phyloP scores from a whole-genome alignment of 2,329 filamentous ascomycete species.

The Trichoderma guizhouense region DNA sequence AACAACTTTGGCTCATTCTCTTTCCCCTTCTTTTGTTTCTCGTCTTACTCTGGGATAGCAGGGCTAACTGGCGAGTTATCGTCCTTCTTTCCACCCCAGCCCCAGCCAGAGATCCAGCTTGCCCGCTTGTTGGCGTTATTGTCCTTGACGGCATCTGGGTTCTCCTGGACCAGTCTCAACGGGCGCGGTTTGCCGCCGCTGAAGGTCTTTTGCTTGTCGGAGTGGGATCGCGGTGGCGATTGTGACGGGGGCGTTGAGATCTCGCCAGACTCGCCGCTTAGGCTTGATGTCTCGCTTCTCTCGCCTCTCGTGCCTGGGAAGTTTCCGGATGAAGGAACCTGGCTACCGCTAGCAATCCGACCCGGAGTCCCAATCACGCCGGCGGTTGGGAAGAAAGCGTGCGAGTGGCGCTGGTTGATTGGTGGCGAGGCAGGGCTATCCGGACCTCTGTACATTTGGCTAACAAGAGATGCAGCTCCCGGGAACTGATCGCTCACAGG shows the following conservation, averaged over 20 bases:
- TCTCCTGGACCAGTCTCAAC: slow-evolving; percentile 82
- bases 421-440: slow-evolving; percentile 61
- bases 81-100: slow-evolving; percentile 49
- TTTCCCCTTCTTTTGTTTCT: neutral
- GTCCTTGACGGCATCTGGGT: slow-evolving; percentile 48
- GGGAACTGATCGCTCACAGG: slow-evolving; percentile 64
- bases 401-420: slow-evolving; percentile 57
- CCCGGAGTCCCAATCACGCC: slow-evolving; percentile 50
- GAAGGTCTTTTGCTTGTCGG: slow-evolving; percentile 56
- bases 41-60: slow-evolving; percentile 35
- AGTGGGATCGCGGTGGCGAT: slow-evolving; percentile 51
- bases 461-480: slow-evolving; percentile 68
- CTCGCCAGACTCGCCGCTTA: slow-evolving; percentile 64
- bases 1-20: slow-evolving; percentile 5
- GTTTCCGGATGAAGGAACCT: slow-evolving; percentile 52
- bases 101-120: slow-evolving; percentile 63
- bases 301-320: slow-evolving; percentile 69
- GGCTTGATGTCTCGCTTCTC: slow-evolving; percentile 60
- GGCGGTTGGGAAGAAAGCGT: slow-evolving; percentile 60
- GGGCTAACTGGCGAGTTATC: slow-evolving; percentile 33
- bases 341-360: slow-evolving; percentile 50
- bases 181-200: slow-evolving; percentile 74
- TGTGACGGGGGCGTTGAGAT: slow-evolving; percentile 46
- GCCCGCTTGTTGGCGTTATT: slow-evolving; percentile 58
- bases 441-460: slow-evolving; percentile 83